Conservation (phyloP, 192 early-diverging fungal species). For the Piromyces sp. region DNA sequence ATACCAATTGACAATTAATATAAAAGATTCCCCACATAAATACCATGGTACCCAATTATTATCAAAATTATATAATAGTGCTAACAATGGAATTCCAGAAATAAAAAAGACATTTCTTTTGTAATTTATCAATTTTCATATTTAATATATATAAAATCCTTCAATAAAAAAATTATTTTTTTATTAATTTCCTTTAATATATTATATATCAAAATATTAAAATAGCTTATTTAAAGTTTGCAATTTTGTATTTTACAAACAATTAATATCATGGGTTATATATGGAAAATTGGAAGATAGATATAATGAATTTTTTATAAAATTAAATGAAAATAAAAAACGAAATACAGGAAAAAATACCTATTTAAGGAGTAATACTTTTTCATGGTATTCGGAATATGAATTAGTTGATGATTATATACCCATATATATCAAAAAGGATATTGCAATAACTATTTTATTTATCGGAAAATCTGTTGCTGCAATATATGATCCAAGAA, state of each 20-base stretch:
- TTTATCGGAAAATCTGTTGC: neutral
- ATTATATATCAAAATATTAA: no score
- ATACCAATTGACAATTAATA: neutral
- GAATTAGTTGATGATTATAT: neutral
- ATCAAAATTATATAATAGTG: neutral
- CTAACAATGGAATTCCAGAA: neutral
- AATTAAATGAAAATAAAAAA: neutral
- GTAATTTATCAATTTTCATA: no score
- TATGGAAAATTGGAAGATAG: neutral
- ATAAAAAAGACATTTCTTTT: neutral
- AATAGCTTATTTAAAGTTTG: neutral
- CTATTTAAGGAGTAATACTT: neutral
- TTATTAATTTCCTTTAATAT: no score
- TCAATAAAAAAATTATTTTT: no score
- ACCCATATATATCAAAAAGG: neutral
- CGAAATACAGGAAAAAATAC: neutral
- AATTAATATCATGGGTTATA: neutral
- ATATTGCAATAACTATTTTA: neutral
- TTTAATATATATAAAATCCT: no score
- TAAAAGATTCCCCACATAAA: neutral
- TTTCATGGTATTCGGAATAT: neutral
- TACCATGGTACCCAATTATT: neutral
- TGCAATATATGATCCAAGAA: neutral
- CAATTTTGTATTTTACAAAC: neutral
- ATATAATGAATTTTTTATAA: neutral